phyloP scores from a whole-genome alignment of 441 rosid genomes.

The Melastoma candidum region DNA sequence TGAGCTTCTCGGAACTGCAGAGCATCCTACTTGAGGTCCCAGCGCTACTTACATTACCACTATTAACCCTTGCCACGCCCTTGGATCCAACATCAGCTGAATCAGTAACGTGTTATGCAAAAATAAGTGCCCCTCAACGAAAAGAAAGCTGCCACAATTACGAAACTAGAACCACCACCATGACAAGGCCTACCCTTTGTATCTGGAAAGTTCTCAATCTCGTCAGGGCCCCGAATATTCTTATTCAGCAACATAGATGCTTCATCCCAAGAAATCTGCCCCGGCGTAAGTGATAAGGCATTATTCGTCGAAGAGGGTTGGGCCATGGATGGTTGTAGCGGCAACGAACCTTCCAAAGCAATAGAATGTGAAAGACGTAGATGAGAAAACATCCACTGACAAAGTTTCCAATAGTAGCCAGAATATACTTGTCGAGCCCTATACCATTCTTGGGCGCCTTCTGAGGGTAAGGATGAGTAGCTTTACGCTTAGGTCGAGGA shows the following conservation, averaged over 20 bases:
- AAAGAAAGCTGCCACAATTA: no score
- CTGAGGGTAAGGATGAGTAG: slow-evolving; percentile 69
- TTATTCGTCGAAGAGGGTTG: slow-evolving; percentile 35
- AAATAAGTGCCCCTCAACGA: slow-evolving; percentile 33
- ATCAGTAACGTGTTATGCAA: slow-evolving; percentile 48
- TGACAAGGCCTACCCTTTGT: slow-evolving; percentile 38
- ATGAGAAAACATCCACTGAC: slow-evolving; percentile 1
- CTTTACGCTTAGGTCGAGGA: slow-evolving; percentile 72
- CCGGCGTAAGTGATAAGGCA: slow-evolving; percentile 25
- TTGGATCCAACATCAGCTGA: slow-evolving; percentile 89
- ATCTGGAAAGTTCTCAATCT: slow-evolving; percentile 33
- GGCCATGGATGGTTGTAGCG: slow-evolving; percentile 45
- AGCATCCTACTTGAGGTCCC: slow-evolving; percentile 33
- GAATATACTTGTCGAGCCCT: slow-evolving; percentile 3
- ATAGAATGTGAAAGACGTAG: slow-evolving; percentile 11
- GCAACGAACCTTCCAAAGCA: slow-evolving; percentile 36
- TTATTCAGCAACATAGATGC: slow-evolving; percentile 39
- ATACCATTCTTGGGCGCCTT: slow-evolving; percentile 56
- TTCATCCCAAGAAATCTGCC: slow-evolving; percentile 56
- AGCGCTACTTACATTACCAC: slow-evolving; percentile 30
- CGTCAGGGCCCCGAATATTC: slow-evolving; percentile 34
- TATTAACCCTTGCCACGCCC: slow-evolving; percentile 34
- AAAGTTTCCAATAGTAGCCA: slow-evolving; percentile 1
- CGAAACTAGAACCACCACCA: no score
- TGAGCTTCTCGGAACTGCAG: slow-evolving; percentile 32